Evolutionary conservation across 139 green algal species (phyloP).

Genomic region (Tetradesmus obliquus): DNA sequence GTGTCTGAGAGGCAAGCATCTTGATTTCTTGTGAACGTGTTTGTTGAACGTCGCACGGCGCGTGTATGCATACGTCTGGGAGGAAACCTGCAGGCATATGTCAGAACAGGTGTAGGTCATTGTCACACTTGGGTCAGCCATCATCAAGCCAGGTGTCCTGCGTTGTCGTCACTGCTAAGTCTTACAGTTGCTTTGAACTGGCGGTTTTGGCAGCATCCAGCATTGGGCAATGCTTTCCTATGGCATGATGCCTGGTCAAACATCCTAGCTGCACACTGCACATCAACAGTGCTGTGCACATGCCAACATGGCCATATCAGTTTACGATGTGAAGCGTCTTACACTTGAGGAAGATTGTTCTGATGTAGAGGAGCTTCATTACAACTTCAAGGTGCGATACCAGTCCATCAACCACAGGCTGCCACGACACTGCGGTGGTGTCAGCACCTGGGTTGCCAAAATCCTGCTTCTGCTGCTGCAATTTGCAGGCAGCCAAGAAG

Average conservation of each 20-base stretch:
- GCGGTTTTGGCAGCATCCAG: too few relatives aligned
- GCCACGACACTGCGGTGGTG: not conserved
- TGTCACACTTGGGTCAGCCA: not conserved
- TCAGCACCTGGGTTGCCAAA: not conserved
- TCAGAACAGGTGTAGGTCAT: not conserved
- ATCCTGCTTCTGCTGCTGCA: not conserved
- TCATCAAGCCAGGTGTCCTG: not conserved
- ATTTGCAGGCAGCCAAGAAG: not conserved
- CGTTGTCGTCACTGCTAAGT: not conserved
- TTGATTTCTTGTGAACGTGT: not conserved
- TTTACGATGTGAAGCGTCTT: not conserved
- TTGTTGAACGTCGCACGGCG: not conserved
- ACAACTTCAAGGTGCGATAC: not conserved
- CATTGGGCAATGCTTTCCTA: too few relatives aligned
- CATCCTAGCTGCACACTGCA: not conserved
- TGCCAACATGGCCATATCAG: conserved; percentile 10
- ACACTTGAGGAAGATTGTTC: not conserved
- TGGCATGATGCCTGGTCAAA: not conserved
- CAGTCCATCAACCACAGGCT: not conserved
- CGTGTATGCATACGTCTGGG: not conserved
- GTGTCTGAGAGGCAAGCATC: not conserved
- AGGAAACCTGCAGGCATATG: not conserved
- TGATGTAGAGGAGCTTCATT: not conserved
- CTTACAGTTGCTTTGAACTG: not conserved
- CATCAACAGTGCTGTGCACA: not conserved